These are phyloP conservation scores for Xerocomellus dryophilus DNA, from an alignment of 768 basidiomycete genomes.

Conservation along the genomic window DNA sequence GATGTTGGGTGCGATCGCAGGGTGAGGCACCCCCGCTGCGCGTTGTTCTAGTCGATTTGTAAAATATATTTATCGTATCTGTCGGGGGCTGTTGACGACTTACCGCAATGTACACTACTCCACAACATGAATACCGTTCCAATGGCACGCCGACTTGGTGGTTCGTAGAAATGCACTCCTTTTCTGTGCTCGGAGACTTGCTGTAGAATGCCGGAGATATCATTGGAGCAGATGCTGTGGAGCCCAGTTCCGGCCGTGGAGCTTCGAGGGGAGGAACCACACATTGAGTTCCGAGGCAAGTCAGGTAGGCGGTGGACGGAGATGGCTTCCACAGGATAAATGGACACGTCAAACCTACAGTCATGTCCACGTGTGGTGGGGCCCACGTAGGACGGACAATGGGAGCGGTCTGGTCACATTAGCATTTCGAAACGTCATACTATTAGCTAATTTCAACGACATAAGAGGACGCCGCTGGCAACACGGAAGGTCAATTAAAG, in stretches of 20 bases:
- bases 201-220: background rate
- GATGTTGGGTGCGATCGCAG: constrained; percentile 11
- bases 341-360: background rate
- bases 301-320: background rate
- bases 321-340: background rate
- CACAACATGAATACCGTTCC: background rate
- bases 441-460: too few species aligned
- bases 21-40: background rate
- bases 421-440: background rate
- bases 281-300: background rate
- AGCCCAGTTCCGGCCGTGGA: background rate
- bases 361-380: background rate
- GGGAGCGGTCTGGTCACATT: background rate
- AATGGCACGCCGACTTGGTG: background rate
- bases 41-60: background rate
- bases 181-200: background rate
- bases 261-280: background rate
- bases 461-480: too few species aligned
- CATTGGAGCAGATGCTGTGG: background rate
- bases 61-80: background rate
- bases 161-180: too few species aligned
- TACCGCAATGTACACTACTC: background rate
- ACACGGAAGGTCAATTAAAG: too few species aligned
- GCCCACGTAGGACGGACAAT: background rate
- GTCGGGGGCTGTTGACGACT: background rate